Evolutionary conservation across 1,284 basidiomycete species (phyloP).

Genomic region (Cystobasidiaceae sp.): DNA sequence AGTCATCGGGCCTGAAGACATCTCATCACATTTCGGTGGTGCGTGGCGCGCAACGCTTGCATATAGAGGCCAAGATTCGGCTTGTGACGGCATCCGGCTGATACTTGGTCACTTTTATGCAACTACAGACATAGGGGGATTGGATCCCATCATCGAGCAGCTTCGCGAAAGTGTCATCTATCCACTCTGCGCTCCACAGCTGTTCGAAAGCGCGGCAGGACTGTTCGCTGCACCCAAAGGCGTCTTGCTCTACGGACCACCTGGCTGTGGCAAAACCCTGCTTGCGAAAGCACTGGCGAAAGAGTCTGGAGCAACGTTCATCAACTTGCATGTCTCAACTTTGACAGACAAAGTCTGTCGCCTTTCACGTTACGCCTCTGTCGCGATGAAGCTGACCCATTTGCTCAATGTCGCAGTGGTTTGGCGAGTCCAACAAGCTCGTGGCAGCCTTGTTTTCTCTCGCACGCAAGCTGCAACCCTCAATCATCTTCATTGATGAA

Average conservation of each 20-base stretch:
- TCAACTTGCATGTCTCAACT: slow-evolving; percentile 53
- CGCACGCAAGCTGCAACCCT: slow-evolving; percentile 67
- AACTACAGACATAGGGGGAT: slow-evolving; percentile 89
- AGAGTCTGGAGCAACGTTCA: slow-evolving; percentile 91
- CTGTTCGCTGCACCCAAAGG: slow-evolving; percentile 56
- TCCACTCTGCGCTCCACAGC: slow-evolving; percentile 83
- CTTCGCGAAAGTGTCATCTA: slow-evolving; percentile 95
- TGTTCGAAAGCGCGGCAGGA: slow-evolving; percentile 66
- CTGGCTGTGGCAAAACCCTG: slow-evolving; percentile 50
- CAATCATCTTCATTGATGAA: slow-evolving; percentile 76
- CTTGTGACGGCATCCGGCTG: too few species aligned
- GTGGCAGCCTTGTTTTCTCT: slow-evolving; percentile 74
- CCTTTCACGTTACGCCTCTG: background rate
- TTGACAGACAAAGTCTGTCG: slow-evolving; percentile 49
- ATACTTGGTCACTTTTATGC: too few species aligned
- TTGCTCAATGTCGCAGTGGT: slow-evolving; percentile 65
- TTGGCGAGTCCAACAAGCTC: slow-evolving; percentile 96
- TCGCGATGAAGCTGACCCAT: too few species aligned
- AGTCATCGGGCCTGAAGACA: slow-evolving; percentile 79
- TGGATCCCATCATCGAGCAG: slow-evolving; percentile 84
- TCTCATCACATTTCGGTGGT: slow-evolving; percentile 66
- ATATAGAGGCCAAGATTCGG: background rate
- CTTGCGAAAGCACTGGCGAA: slow-evolving; percentile 58
- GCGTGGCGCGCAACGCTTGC: slow-evolving; percentile 36
- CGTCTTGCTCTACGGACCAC: slow-evolving; percentile 50